A percentile compares a stretch with the other conserved stretches of the same genome.
These are phyloP conservation scores for Phytophthora aleatoria DNA, from an alignment of 352 stramenopile genomes.

Conservation along the genomic window DNA sequence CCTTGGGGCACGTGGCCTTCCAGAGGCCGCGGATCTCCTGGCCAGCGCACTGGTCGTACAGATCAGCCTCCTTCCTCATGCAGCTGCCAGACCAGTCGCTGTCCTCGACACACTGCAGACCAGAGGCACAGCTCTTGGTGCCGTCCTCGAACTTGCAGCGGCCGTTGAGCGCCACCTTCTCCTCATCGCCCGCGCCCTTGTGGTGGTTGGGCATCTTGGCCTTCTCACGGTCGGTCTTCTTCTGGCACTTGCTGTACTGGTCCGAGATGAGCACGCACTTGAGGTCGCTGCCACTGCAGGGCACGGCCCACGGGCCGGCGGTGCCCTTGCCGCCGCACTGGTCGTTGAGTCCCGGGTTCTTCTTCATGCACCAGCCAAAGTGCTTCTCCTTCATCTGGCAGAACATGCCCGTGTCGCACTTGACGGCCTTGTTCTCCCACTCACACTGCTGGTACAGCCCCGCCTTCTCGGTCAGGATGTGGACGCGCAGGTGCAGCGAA, in stretches of 20 bases:
- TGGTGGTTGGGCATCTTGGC: constrained; percentile 22
- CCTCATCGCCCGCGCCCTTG: constrained; percentile 13
- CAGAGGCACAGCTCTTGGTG: constrained; percentile 18
- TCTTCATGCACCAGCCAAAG: constrained; percentile 37
- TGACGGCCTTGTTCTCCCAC: constrained; percentile 35
- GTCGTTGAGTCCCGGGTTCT: constrained; percentile 28
- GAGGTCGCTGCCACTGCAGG: constrained; percentile 28
- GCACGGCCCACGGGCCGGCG: constrained; percentile 25
- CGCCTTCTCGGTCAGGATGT: constrained; percentile 28
- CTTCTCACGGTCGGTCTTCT: constrained; percentile 25
- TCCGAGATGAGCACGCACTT: constrained; percentile 34
- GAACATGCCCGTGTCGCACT: constrained; percentile 33
- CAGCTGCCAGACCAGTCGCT: constrained; percentile 34
- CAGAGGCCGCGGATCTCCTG: constrained; percentile 30
- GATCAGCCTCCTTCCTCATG: constrained; percentile 33
- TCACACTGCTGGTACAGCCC: constrained; percentile 33
- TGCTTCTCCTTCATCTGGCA: constrained; percentile 32
- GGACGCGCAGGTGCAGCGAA: constrained; percentile 27
- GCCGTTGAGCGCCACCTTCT: constrained; percentile 29
- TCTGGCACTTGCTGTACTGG: constrained; percentile 40
- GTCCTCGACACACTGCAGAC: constrained; percentile 36
- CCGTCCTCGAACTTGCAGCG: constrained; percentile 36
- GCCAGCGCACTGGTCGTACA: constrained; percentile 36
- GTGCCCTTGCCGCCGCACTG: constrained; percentile 33
- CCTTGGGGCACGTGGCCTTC: constrained; percentile 37